A percentile compares a stretch with the other conserved stretches of the same genome.
Conservation (phyloP, 257 asterid species). For the Solanum stenotomum region DNA sequence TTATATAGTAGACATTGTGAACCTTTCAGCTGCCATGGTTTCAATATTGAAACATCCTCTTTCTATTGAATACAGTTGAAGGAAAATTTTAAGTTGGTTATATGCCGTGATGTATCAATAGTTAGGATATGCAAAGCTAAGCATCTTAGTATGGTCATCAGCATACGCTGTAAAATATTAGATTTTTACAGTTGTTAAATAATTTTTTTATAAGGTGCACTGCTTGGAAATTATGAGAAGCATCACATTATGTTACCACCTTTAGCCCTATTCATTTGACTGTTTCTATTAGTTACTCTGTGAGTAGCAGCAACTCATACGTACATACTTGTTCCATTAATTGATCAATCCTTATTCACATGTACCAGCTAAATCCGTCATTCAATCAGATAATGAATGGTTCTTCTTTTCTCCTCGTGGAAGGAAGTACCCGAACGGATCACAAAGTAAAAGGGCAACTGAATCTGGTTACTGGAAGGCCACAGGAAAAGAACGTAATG, state of each 20-base stretch:
- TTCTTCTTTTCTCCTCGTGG: slow-evolving; percentile 84
- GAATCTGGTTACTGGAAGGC: slow-evolving; percentile 89
- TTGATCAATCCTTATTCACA: background rate
- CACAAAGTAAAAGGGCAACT: slow-evolving; percentile 84
- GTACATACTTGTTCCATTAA: background rate
- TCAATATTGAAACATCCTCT: background rate
- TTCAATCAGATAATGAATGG: slow-evolving; percentile 82
- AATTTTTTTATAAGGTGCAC: background rate
- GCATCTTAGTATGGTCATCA: background rate
- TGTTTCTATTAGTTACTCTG: background rate
- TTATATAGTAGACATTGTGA: background rate
- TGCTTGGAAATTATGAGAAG: background rate
- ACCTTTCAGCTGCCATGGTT: background rate
- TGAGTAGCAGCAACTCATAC: background rate
- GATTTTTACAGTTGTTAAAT: background rate
- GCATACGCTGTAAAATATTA: background rate
- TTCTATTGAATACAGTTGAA: background rate
- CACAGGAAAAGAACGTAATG: slow-evolving; percentile 77
- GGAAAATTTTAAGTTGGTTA: background rate
- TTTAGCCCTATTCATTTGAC: background rate
- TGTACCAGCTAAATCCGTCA: slow-evolving; percentile 44
- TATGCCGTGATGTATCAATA: background rate
- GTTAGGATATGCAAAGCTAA: background rate
- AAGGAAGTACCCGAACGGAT: slow-evolving; percentile 84
- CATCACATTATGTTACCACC: background rate